Conservation (phyloP, 2,329 filamentous ascomycete genomes). For the Penicillium digitatum region DNA sequence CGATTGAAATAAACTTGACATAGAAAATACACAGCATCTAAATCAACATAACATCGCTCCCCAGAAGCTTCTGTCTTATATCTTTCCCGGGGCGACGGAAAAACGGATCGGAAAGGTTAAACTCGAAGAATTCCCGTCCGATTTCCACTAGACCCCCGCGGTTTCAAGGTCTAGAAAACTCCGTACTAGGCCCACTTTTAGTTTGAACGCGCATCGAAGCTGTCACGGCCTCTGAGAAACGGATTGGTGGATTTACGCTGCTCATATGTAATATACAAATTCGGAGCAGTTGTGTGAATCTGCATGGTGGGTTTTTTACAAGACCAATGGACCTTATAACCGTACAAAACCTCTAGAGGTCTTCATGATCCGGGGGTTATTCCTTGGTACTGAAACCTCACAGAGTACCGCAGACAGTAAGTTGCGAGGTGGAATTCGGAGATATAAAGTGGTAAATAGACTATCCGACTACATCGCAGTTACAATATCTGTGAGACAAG, state of each 20-base stretch:
- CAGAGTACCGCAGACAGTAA: background rate
- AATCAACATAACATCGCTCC: background rate
- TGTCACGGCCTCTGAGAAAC: background rate
- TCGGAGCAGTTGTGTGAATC: background rate
- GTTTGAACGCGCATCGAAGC: too few species aligned
- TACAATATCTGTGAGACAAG: background rate
- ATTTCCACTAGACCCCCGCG: background rate
- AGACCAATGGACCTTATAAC: too few species aligned
- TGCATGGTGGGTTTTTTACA: too few species aligned
- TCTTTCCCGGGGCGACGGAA: background rate
- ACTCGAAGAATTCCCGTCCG: background rate
- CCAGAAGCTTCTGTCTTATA: background rate
- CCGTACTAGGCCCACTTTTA: background rate
- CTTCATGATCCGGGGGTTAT: too few species aligned
- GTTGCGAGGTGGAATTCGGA: background rate
- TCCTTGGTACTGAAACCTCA: background rate
- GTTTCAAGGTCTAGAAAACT: background rate
- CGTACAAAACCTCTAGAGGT: too few species aligned
- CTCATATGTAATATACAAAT: too few species aligned
- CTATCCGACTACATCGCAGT: background rate
- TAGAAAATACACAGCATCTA: background rate
- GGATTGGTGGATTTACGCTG: too few species aligned
- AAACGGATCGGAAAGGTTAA: background rate
- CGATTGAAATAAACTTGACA: background rate
- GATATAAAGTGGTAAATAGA: background rate